Conservation (phyloP, 2,329 filamentous ascomycete genomes). For the Dactylellina drechsleri region DNA sequence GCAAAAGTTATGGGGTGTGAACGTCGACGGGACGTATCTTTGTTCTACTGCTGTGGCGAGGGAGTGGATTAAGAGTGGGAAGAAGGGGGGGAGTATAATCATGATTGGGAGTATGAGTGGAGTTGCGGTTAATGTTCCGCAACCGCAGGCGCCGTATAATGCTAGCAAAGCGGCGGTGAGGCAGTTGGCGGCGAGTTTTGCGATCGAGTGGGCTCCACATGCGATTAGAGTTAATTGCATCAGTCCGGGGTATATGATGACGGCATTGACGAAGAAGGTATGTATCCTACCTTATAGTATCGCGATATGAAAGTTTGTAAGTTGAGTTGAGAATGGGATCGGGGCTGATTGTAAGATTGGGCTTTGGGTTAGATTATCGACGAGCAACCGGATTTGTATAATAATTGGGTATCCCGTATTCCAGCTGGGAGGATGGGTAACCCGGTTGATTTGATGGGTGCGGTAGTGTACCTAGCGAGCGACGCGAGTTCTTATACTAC, state of each 20-base stretch:
- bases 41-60: slow-evolving; percentile 86
- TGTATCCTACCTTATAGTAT: no score
- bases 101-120: slow-evolving; percentile 97
- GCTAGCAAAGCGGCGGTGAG: slow-evolving; percentile 90
- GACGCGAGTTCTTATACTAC: slow-evolving; percentile 80
- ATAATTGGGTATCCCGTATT: slow-evolving; percentile 91
- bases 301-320: no score
- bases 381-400: slow-evolving; percentile 87
- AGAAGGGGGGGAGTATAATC: slow-evolving; percentile 83
- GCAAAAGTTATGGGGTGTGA: slow-evolving; percentile 92
- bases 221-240: slow-evolving; percentile 95
- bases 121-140: slow-evolving; percentile 91
- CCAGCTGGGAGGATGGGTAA: slow-evolving; percentile 93
- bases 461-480: slow-evolving; percentile 84
- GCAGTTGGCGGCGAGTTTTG: slow-evolving; percentile 85
- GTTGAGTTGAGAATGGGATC: neutral
- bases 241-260: slow-evolving; percentile 95
- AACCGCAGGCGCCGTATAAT: slow-evolving; percentile 74
- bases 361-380: slow-evolving; percentile 73
- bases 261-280: slow-evolving; percentile 70
- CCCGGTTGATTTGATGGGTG: slow-evolving; percentile 91
- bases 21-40: slow-evolving; percentile 90
- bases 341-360: neutral
- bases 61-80: slow-evolving; percentile 81
- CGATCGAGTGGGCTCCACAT: slow-evolving; percentile 90